Percentiles rank a stretch among this genome's conserved stretches.
phyloP scores from a whole-genome alignment of 2,329 filamentous ascomycete genomes.

The Xylaria sp. region DNA sequence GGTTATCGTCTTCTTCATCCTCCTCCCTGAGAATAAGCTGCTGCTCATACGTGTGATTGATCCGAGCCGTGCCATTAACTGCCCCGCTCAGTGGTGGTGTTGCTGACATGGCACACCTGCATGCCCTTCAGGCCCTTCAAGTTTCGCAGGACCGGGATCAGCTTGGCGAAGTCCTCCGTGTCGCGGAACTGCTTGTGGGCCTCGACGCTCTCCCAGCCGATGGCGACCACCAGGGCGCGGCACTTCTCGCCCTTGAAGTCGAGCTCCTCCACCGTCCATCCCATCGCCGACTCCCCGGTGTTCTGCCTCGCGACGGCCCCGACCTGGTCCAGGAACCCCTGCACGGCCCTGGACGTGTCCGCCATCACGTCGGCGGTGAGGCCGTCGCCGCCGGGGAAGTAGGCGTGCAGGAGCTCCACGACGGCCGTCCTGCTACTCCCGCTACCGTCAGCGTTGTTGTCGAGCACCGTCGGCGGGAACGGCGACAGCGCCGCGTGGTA shows the following conservation, averaged over 20 bases:
- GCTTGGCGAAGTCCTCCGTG: constrained; percentile 16
- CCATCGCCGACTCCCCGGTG: constrained; percentile 21
- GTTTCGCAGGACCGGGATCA: constrained; percentile 12
- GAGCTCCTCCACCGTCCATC: constrained; percentile 29
- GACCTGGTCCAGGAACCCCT: constrained; percentile 7
- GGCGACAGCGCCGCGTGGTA: constrained; percentile 29
- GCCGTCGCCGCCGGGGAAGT: constrained; percentile 16
- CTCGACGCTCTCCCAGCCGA: constrained; percentile 30
- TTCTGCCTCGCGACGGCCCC: constrained; percentile 1
- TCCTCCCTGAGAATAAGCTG: too few relatives aligned
- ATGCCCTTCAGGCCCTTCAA: constrained; percentile 22
- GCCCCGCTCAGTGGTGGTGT: constrained; percentile 7
- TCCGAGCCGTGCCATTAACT: too few relatives aligned
- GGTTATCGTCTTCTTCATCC: too few relatives aligned
- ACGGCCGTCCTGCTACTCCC: constrained; percentile 7
- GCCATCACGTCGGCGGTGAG: constrained; percentile 4
- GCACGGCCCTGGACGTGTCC: background rate
- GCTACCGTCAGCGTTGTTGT: constrained; percentile 5
- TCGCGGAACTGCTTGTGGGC: constrained; percentile 19
- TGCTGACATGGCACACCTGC: constrained; percentile 23
- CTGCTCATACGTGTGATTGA: too few relatives aligned
- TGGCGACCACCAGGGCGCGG: constrained; percentile 18
- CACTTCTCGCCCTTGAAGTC: constrained; percentile 17
- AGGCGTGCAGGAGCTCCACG: constrained; percentile 25
- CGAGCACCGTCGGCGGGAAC: constrained; percentile 15